Base-by-base conservation (phyloP, 176 grass and related monocot species). In the Rhynchospora pubera region DNA sequence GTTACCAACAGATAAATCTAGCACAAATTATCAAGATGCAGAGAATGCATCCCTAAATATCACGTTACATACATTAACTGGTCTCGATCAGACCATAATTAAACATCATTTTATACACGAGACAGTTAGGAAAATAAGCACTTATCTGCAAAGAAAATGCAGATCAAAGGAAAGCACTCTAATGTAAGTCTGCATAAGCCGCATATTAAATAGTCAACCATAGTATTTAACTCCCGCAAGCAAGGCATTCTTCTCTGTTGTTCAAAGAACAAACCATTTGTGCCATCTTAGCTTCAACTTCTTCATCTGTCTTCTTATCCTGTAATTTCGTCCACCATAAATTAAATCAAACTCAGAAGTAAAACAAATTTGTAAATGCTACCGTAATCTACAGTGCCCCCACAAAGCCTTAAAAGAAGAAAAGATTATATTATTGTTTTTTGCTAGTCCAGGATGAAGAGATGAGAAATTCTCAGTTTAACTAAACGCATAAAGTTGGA, bases 201-300 rank as follows among this genome's bases (percentile, higher is more conserved):
- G 55, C 50, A 80, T 1, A 62, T 62, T 23, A 45, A 57, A 62
- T 80, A 32, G 7, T 22, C 19, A 52, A 16, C 19, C 0, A 32
- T 82, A 22, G 51, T 45, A 44, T 84, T 82, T 95, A 99, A 72
- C 97, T 99, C 69, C 97, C 97, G 19, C 97, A 99, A 3, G 97
- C 89, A 50, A 96, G 23, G 84, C 97, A 99, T 19, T 93, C 97
- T 57, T 99, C 97, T 53, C 86, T 78, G 77, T 99, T 99, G 79
- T 93, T 94, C 79, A 99, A 86, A 58, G 93, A 99, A 81, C 97
- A 99, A 28, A 89, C 91, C n/a, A 99, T 87, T 16, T 99, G 97
- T 14, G 93, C 93, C 97, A 99, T 93, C 85, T 99, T 96, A 5
- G 89, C 92, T 80, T 99, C 96, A 0, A 87, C 66, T 0, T 89